phyloP scores from a whole-genome alignment of 208 protist species.

The Phytomonas serpens region DNA sequence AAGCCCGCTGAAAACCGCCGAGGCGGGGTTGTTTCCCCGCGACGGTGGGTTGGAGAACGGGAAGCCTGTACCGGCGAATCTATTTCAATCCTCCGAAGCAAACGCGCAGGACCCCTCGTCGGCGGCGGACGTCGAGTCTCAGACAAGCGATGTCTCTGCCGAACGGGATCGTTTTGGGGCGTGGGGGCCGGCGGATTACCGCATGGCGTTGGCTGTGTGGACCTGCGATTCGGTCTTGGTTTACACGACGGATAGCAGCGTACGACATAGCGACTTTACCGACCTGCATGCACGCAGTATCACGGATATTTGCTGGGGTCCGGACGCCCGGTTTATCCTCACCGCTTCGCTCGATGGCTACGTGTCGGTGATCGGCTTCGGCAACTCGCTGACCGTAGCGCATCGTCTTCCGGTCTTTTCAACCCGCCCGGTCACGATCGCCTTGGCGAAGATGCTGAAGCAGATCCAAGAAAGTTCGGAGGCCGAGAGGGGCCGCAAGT shows the following conservation, averaged over 20 bases:
- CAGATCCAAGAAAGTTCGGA: conserved; percentile 17
- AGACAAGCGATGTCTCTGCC: conserved; percentile 6
- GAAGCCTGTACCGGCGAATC: no score
- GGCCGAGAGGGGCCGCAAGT: neutral
- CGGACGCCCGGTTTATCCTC: conserved; percentile 44
- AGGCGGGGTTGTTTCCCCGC: no score
- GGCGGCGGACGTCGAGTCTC: neutral
- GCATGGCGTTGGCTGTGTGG: conserved; percentile 80
- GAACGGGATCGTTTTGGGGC: conserved; percentile 17
- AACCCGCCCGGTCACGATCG: conserved; percentile 25
- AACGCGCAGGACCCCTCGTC: no score
- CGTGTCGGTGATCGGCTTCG: conserved; percentile 66
- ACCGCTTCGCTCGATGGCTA: conserved; percentile 81
- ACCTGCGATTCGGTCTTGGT: conserved; percentile 78
- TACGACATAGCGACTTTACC: conserved; percentile 82
- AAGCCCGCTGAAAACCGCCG: no score
- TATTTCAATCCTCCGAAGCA: no score
- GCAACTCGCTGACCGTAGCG: conserved; percentile 32
- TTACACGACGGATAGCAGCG: conserved; percentile 73
- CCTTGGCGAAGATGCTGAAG: conserved; percentile 27
- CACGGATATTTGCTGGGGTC: conserved; percentile 76
- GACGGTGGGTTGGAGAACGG: no score
- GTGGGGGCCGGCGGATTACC: conserved; percentile 76
- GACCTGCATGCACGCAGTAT: conserved; percentile 87
- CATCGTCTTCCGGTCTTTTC: conserved; percentile 63